Conservation (phyloP, 2,329 filamentous ascomycete species). For the Lasiodiplodia citricola region DNA sequence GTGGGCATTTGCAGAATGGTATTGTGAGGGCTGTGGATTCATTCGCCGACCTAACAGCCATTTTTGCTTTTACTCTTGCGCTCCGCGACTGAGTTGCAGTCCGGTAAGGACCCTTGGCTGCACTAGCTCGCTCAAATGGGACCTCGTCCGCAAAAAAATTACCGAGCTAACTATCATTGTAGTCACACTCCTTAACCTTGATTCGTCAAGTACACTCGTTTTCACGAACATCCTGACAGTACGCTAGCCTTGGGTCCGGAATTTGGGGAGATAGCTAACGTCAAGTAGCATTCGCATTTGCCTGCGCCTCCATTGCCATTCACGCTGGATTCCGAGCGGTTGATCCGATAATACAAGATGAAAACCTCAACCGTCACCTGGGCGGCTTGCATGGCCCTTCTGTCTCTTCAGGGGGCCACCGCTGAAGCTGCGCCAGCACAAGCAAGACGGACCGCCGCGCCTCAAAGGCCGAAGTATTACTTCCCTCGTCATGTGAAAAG, state of each 20-base stretch:
- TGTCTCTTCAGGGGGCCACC: slow-evolving; percentile 51
- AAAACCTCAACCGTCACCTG: slow-evolving; percentile 52
- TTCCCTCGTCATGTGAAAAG: slow-evolving; percentile 55
- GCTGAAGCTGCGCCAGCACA: slow-evolving; percentile 57
- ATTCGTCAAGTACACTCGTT: slow-evolving; percentile 60
- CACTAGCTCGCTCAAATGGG: neutral
- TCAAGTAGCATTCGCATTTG: neutral
- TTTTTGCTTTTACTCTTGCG: slow-evolving; percentile 28
- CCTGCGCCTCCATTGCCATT: slow-evolving; percentile 11
- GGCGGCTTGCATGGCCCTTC: slow-evolving; percentile 52
- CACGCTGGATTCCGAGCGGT: neutral
- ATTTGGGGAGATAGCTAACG: neutral
- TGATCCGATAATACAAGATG: slow-evolving; percentile 45
- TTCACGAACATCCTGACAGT: slow-evolving; percentile 45
- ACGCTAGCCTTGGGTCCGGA: neutral
- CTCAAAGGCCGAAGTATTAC: slow-evolving; percentile 50
- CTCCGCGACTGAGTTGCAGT: slow-evolving; percentile 43
- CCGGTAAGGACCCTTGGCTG: slow-evolving; percentile 37
- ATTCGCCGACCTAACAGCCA: slow-evolving; percentile 12
- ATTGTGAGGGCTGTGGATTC: slow-evolving; percentile 14
- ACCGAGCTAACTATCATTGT: neutral
- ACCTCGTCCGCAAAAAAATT: neutral
- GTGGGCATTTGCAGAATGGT: slow-evolving; percentile 32
- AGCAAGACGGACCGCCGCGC: slow-evolving; percentile 37
- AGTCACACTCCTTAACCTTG: slow-evolving; percentile 46